Evolutionary conservation across 2,329 filamentous ascomycete genomes (phyloP), one percentile per base, ranked within the genome.

Genomic region (Cercospora sp.): DNA sequence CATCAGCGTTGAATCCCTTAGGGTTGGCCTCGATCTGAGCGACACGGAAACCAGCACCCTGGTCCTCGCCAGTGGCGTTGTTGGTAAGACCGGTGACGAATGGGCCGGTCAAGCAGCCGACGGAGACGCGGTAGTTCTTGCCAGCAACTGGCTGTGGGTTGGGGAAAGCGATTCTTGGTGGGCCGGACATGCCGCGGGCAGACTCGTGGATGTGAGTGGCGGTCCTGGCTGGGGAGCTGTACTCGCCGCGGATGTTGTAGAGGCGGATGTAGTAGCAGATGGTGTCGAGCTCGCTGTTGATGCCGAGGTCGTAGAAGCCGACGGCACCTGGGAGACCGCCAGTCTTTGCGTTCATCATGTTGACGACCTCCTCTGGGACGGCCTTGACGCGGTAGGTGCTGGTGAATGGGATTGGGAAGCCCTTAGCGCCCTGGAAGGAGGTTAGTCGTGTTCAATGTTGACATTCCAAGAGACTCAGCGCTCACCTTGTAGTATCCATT

Each of bases 141-240:
- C 78, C 75, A 9, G 77, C 79, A 9, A 78, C 73, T 23, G 60
- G 33, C 33, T 64, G 66, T 1, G 83, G 83, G 78, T 86, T 84
- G 33, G 84, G 83, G 74, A 86, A 84, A 3, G 81, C 82, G 67
- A 86, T 79, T 72, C 85, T 80, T 64, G 85, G 85, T 42, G 85
- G 84, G 6, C 86, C 85, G 20, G 81, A 72, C 60, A 76, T 77
- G 69, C 84, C 84, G 65, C 76, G 78, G 23, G 72, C 74, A 6
- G 77, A 84, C 75, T 87, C 78, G 76, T 87, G 85, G 70, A 87
- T 84, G 75, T 87, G 85, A 1, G 85, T 87, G 18, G 85, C 83
- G 6, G 84, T 86, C 30, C 75, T 72, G 53, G 86, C 85, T 0
- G 81, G 79, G 10, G 84, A 86, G 71, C 81, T 73, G 74, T 85